Evolutionary conservation across 2,329 filamentous ascomycete genomes (phyloP), one percentile per base, ranked within the genome.

Genomic region (Venturiaceae sp.): DNA sequence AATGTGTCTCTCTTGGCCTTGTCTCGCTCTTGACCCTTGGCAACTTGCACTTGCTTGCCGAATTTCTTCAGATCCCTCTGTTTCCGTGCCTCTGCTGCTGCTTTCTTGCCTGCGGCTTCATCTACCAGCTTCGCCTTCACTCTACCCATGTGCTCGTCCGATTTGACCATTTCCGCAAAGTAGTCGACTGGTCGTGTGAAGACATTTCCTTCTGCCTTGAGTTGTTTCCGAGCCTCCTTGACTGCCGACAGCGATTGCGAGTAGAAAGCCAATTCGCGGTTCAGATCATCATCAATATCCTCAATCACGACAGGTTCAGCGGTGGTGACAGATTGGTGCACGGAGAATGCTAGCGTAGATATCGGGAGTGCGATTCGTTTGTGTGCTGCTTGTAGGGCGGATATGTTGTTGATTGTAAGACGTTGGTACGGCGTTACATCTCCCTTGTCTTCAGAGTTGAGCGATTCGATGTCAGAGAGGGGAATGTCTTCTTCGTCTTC

Each of bases 101-200:
- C 92, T 79, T 96, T 96, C 81, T 96, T 96, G 62, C 84, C 80
- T 11, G 92, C 89, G 0, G 92, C 94, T 69, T 95, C 90, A 68
- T 97, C 92, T 62, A 96, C 82, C 67, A 97, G 78, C 80, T 95
- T 95, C 68, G 86, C 84, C 80, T 95, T 95, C 71, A 99, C 89
- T 80, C 89, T 92, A 71, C 89, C 89, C 94, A 99, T 99, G 74
- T 96, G 94, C 67, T 95, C 92, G 71, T 99, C 94, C 68, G 87
- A 90, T 83, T 97, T 97, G 68, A 96, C 86, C 92, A 97, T 99
- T 80, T 99, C 94, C 47, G 94, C 94, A 67, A 99, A 99, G 77
- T 95, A 99, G 75, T 99, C 94, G 58, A 83, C 86, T 3, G 94
- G 94, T 9, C 94, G 83, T 30, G 90, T 87, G 75, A 99, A 99